phyloP scores from a whole-genome alignment of 345 rosid genomes.

The Durio zibethinus region DNA sequence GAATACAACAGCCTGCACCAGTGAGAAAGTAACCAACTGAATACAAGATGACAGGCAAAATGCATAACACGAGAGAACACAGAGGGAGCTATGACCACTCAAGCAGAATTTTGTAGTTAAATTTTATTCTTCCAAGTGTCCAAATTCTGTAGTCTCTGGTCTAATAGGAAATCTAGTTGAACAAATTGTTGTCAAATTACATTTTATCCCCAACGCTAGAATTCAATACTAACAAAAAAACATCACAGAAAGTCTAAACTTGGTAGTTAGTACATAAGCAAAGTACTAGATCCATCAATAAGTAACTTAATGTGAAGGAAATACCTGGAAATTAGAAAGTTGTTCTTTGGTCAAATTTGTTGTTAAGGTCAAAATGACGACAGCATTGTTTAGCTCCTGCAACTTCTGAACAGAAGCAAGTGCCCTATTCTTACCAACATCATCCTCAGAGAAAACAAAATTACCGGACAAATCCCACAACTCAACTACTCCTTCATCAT shows the following conservation, averaged over 20 bases:
- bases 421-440: slow-evolving; percentile 88
- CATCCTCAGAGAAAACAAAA: slow-evolving; percentile 76
- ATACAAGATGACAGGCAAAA: not conserved
- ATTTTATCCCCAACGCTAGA: not conserved
- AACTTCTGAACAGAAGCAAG: slow-evolving; percentile 89
- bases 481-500: slow-evolving; percentile 78
- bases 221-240: not conserved
- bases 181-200: not conserved
- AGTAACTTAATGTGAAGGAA: not conserved
- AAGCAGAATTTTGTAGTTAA: not conserved
- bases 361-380: slow-evolving; percentile 63
- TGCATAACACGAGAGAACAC: not conserved
- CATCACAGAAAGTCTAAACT: not conserved
- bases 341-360: slow-evolving; percentile 60
- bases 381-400: slow-evolving; percentile 95
- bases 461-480: slow-evolving; percentile 90
- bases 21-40: not conserved
- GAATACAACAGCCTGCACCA: slow-evolving; percentile 80
- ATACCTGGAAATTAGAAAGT: slow-evolving; percentile 83
- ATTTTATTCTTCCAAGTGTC: not conserved
- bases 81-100: not conserved
- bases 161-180: not conserved
- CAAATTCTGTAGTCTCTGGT: not conserved
- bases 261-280: not conserved
- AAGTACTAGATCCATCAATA: not conserved